These are phyloP conservation scores for Magnolia sinica DNA, from an alignment of 164 flowering plant genomes.

Conservation along the genomic window DNA sequence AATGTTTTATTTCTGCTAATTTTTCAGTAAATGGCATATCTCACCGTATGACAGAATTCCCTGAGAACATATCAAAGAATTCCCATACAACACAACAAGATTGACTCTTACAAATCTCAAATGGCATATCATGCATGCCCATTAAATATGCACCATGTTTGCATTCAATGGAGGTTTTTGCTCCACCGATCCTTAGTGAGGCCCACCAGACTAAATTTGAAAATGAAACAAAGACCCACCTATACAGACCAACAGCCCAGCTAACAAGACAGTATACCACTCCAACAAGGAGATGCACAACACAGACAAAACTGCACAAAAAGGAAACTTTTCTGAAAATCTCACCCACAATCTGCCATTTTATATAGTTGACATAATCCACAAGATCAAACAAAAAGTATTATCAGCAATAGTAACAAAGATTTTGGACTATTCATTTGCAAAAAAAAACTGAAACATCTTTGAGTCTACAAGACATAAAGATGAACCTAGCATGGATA, in stretches of 20 bases:
- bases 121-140: no score
- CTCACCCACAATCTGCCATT: not conserved
- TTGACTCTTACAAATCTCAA: no score
- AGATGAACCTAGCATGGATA: not conserved
- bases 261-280: slow-evolving; percentile 53
- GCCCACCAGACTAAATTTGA: no score
- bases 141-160: no score
- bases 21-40: no score
- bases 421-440: not conserved
- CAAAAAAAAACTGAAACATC: not conserved
- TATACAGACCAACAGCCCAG: slow-evolving; percentile 43
- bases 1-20: no score
- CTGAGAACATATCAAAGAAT: no score
- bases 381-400: not conserved
- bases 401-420: not conserved
- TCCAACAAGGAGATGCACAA: slow-evolving; percentile 60
- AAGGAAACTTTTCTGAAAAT: not conserved
- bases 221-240: no score
- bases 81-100: no score
- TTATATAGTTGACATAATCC: not conserved
- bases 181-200: no score
- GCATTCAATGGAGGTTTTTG: no score
- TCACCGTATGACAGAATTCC: no score
- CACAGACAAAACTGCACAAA: slow-evolving; percentile 50
- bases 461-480: not conserved